A percentile compares a stretch with the other conserved stretches of the same genome.
Conservation (phyloP, 2,329 filamentous ascomycete genomes). For the Fusarium fracticaudum region DNA sequence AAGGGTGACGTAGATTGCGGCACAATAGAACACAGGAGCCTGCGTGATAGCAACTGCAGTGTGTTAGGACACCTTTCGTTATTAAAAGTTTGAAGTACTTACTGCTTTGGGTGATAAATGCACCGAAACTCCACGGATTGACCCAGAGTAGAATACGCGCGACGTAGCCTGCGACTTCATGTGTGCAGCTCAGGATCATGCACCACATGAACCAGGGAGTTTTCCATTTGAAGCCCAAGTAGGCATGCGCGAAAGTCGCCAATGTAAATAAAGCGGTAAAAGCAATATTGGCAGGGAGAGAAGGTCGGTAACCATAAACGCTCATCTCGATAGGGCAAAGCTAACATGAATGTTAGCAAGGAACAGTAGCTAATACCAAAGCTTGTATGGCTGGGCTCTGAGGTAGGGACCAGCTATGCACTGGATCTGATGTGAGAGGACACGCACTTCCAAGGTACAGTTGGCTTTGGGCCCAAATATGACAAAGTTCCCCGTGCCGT, state of each 20-base stretch:
- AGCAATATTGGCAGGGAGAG: constrained; percentile 49
- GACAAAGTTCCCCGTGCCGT: not conserved
- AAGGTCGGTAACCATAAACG: constrained; percentile 56
- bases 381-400: not conserved
- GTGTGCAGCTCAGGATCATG: constrained; percentile 61
- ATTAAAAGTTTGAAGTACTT: not conserved
- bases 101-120: constrained; percentile 68
- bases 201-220: constrained; percentile 53
- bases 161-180: constrained; percentile 67
- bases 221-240: constrained; percentile 51
- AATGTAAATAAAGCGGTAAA: constrained; percentile 55
- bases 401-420: not conserved
- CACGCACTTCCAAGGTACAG: constrained; percentile 25
- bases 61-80: not conserved
- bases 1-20: constrained; percentile 43
- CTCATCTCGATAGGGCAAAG: constrained; percentile 47
- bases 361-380: not conserved
- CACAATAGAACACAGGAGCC: constrained; percentile 50
- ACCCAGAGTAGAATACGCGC: constrained; percentile 63
- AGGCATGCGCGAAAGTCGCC: constrained; percentile 52
- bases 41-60: constrained; percentile 54
- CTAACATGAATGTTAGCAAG: not conserved
- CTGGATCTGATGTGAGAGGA: not conserved
- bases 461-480: constrained; percentile 28
- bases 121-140: constrained; percentile 63